Percentiles rank a stretch among this genome's conserved stretches.
Evolutionary conservation across 257 asterid species (phyloP).

Genomic region (Cinchona pubescens): DNA sequence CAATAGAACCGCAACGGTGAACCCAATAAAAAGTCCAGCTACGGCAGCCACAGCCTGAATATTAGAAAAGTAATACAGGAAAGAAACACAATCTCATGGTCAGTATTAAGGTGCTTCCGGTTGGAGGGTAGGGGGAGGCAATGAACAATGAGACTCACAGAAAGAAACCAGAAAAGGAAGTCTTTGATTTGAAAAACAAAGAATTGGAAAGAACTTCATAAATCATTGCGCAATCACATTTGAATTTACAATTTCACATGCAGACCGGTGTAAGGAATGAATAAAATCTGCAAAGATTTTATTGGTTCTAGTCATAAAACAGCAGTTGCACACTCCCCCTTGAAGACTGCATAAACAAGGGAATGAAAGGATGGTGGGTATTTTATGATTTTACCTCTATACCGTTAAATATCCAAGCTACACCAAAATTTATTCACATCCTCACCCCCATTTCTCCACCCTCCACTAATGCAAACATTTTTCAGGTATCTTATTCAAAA

Average conservation of each 20-base stretch:
- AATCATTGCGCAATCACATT: background rate
- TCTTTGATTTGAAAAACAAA: background rate
- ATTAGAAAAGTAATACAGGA: conserved; percentile 12
- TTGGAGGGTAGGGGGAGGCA: background rate
- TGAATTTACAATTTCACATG: background rate
- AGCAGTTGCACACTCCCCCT: background rate
- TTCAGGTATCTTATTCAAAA: background rate
- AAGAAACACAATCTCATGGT: background rate
- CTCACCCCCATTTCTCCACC: background rate
- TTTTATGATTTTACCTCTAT: background rate
- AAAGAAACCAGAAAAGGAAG: background rate
- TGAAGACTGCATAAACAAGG: background rate
- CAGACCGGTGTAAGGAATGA: background rate
- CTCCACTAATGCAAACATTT: background rate
- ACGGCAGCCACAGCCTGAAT: conserved; percentile 59
- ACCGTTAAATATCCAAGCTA: background rate
- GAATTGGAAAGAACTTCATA: background rate
- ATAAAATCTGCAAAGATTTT: background rate
- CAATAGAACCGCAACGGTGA: conserved; percentile 52
- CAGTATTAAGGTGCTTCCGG: background rate
- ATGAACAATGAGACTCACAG: background rate
- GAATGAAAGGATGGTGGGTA: background rate
- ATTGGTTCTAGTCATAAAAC: background rate
- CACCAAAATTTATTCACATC: background rate
- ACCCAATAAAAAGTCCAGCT: conserved; percentile 61